A percentile compares a stretch with the other conserved stretches of the same genome.
Evolutionary conservation across 192 early-diverging fungal genomes (phyloP).

Genomic region (Tieghemiomyces parasiticus): DNA sequence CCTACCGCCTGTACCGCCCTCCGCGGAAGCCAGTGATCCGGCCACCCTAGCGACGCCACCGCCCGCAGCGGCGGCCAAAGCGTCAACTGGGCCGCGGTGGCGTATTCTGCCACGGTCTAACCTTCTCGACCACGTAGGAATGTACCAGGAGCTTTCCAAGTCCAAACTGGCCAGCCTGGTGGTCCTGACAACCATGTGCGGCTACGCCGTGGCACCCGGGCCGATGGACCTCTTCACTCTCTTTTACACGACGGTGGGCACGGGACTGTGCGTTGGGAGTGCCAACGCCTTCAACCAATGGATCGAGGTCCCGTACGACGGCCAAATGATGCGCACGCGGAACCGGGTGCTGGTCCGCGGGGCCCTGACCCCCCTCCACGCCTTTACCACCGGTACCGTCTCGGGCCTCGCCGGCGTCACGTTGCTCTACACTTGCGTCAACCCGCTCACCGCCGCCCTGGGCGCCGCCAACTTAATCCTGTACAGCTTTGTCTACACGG

Average conservation of each 20-base stretch:
- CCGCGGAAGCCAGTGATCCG: no score
- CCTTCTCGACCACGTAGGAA: conserved; percentile 13
- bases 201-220: conserved; percentile 82
- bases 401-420: conserved; percentile 51
- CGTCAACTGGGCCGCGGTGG: not conserved
- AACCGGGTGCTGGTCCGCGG: conserved; percentile 74
- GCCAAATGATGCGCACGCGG: conserved; percentile 90
- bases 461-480: conserved; percentile 78
- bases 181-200: conserved; percentile 85
- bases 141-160: conserved; percentile 72
- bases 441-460: conserved; percentile 68
- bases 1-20: no score
- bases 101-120: not conserved
- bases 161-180: conserved; percentile 78
- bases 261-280: conserved; percentile 67
- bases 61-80: no score
- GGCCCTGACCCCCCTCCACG: conserved; percentile 58
- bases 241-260: conserved; percentile 71
- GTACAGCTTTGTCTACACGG: conserved; percentile 82
- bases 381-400: conserved; percentile 50
- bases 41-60: no score
- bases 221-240: conserved; percentile 38
- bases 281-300: conserved; percentile 97
- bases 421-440: conserved; percentile 59
- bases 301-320: conserved; percentile 89